A percentile compares a stretch with the other conserved stretches of the same genome.
Conservation (phyloP, 306 rosid species). For the Prinsepia uniflora region DNA sequence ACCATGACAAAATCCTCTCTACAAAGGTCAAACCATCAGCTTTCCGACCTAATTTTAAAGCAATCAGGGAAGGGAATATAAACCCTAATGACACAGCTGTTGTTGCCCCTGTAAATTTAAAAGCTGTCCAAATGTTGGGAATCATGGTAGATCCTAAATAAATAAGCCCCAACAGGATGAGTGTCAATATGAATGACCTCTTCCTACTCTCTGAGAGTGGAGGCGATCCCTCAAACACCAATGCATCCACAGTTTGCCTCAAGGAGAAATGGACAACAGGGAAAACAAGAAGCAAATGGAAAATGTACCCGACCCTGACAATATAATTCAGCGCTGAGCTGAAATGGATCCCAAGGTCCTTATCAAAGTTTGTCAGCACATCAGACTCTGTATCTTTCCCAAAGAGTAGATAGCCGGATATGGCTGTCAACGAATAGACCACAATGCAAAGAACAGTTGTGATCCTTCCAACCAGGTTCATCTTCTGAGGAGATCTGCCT, state of each 20-base stretch:
- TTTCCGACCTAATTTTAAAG: constrained; percentile 53
- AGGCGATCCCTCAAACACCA: constrained; percentile 68
- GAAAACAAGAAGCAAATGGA: constrained; percentile 91
- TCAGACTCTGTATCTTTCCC: constrained; percentile 84
- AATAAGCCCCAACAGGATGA: constrained; percentile 62
- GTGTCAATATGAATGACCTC: constrained; percentile 70
- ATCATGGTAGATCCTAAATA: constrained; percentile 87
- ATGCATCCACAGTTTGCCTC: constrained; percentile 67
- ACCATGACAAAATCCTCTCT: constrained; percentile 59
- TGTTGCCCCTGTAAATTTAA: constrained; percentile 94
- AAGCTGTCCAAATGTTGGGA: constrained; percentile 94
- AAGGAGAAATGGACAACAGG: constrained; percentile 92
- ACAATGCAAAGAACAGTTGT: constrained; percentile 68
- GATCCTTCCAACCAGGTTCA: constrained; percentile 82
- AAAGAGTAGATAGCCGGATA: constrained; percentile 79
- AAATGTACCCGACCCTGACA: constrained; percentile 80
- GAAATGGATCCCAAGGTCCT: constrained; percentile 74
- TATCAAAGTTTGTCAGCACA: constrained; percentile 78
- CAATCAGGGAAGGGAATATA: constrained; percentile 72
- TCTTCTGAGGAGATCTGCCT: constrained; percentile 73
- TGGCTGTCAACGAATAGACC: constrained; percentile 70
- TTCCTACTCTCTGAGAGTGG: constrained; percentile 74
- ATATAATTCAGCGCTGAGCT: constrained; percentile 67
- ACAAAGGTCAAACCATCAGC: constrained; percentile 44
- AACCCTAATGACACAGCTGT: constrained; percentile 88